These are phyloP conservation scores for Pulveroboletus sp. DNA, from an alignment of 768 basidiomycete species.

Conservation along the genomic window DNA sequence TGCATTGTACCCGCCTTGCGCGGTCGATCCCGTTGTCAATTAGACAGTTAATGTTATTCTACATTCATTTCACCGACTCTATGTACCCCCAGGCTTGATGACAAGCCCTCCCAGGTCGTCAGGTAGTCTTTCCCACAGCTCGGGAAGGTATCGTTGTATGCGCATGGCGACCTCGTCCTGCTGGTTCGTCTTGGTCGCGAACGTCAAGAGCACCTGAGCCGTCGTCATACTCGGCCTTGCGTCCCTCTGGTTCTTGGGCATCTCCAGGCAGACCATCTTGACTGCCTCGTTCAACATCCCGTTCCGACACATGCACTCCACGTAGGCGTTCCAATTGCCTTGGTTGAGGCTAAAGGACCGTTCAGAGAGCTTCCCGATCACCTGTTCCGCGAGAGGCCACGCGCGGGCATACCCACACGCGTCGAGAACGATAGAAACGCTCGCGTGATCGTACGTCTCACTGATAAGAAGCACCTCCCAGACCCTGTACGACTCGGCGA, in stretches of 20 bases:
- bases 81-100: conserved; percentile 17
- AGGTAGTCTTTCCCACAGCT: conserved; percentile 32
- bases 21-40: conserved; percentile 13
- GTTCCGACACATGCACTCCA: conserved; percentile 82
- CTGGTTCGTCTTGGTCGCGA: conserved; percentile 42
- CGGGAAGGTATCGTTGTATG: conserved; percentile 40
- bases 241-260: conserved; percentile 46
- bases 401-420: conserved; percentile 67
- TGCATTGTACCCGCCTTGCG: conserved; percentile 20
- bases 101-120: conserved; percentile 17
- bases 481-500: conserved; percentile 65
- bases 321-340: conserved; percentile 75
- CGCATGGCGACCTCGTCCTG: conserved; percentile 44
- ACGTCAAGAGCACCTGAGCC: conserved; percentile 51
- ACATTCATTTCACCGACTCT: not conserved
- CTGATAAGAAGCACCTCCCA: conserved; percentile 73
- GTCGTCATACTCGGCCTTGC: conserved; percentile 48
- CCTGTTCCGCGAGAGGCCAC: conserved; percentile 46
- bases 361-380: conserved; percentile 49
- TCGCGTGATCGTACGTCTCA: conserved; percentile 54
- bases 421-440: conserved; percentile 81
- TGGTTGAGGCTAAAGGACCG: conserved; percentile 52
- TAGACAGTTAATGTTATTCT: conserved; percentile 13
- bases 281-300: conserved; percentile 64
- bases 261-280: conserved; percentile 58